Percentiles rank a stretch among this genome's conserved stretches.
Conservation (phyloP, 2,329 filamentous ascomycete genomes). For the Fusarium luffae region DNA sequence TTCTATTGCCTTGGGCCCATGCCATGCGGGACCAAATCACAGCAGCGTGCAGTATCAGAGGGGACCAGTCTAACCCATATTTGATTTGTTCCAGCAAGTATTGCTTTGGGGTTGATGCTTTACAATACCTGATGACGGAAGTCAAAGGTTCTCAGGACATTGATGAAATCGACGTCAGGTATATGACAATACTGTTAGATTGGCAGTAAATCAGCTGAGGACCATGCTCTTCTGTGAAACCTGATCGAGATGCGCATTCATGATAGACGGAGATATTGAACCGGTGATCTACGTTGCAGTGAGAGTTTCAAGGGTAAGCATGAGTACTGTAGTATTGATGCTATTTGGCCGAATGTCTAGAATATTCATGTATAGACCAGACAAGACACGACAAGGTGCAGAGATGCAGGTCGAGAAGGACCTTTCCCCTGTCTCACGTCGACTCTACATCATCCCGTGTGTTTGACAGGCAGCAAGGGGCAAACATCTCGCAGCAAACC, state of each 20-base stretch:
- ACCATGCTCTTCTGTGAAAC: conserved; percentile 32
- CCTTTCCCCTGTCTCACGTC: conserved; percentile 32
- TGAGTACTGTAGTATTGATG: neutral
- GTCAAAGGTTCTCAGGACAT: conserved; percentile 1
- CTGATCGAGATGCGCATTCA: conserved; percentile 31
- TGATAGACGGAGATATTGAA: conserved; percentile 15
- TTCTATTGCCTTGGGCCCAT: conserved; percentile 29
- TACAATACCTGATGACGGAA: conserved; percentile 13
- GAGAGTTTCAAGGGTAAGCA: neutral
- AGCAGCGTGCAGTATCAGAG: conserved; percentile 6
- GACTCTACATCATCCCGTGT: conserved; percentile 33
- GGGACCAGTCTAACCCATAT: conserved; percentile 17
- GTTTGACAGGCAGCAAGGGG: conserved; percentile 37
- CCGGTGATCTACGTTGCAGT: conserved; percentile 4
- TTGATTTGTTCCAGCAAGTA: neutral
- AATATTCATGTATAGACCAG: conserved; percentile 2
- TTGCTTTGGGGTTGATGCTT: conserved; percentile 17
- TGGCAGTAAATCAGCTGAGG: conserved; percentile 13
- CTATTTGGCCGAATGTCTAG: neutral
- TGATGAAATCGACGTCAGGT: conserved; percentile 24
- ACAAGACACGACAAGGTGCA: conserved; percentile 1
- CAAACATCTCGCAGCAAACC: conserved; percentile 12
- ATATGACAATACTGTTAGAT: conserved; percentile 10
- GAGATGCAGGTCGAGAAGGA: conserved; percentile 2
- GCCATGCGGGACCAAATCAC: conserved; percentile 33